phyloP scores from a whole-genome alignment of 2,329 filamentous ascomycete species.

The Phaeosphaeria sp. region DNA sequence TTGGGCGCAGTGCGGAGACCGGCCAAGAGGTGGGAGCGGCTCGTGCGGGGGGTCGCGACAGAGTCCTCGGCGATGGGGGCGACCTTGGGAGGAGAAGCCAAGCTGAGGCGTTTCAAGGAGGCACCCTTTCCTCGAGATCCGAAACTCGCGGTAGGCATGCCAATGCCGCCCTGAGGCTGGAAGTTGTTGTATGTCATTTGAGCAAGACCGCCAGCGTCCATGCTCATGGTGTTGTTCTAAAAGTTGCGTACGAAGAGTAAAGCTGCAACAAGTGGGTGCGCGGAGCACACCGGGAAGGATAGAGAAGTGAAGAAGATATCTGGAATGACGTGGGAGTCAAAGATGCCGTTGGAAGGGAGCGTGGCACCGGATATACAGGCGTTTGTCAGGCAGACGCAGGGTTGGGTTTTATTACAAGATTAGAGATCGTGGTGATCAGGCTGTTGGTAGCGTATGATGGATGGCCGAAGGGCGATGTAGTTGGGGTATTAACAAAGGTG shows the following conservation, averaged over 20 bases:
- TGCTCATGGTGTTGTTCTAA: slow-evolving; percentile 55
- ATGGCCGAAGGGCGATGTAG: slow-evolving; percentile 46
- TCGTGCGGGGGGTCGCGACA: slow-evolving; percentile 81
- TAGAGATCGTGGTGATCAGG: slow-evolving; percentile 49
- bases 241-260: slow-evolving; percentile 38
- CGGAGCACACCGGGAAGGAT: slow-evolving; percentile 36
- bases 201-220: slow-evolving; percentile 99
- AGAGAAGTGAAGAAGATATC: slow-evolving; percentile 38
- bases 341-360: slow-evolving; percentile 28
- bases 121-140: slow-evolving; percentile 85
- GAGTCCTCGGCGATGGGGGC: slow-evolving; percentile 70
- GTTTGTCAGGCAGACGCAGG: slow-evolving; percentile 33
- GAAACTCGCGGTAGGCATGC: slow-evolving; percentile 79
- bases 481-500: slow-evolving; percentile 46
- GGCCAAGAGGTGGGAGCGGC: slow-evolving; percentile 91
- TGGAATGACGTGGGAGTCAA: slow-evolving; percentile 9
- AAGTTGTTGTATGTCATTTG: slow-evolving; percentile 91
- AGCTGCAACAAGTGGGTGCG: slow-evolving; percentile 36
- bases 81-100: slow-evolving; percentile 76
- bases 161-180: slow-evolving; percentile 69
- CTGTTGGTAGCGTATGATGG: slow-evolving; percentile 37
- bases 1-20: slow-evolving; percentile 94
- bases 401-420: slow-evolving; percentile 45
- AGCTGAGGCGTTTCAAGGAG: slow-evolving; percentile 84
- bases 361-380: slow-evolving; percentile 25